Evolutionary conservation across 495 filamentous ascomycete genomes (phyloP).

Genomic region (Tuber calosporum): DNA sequence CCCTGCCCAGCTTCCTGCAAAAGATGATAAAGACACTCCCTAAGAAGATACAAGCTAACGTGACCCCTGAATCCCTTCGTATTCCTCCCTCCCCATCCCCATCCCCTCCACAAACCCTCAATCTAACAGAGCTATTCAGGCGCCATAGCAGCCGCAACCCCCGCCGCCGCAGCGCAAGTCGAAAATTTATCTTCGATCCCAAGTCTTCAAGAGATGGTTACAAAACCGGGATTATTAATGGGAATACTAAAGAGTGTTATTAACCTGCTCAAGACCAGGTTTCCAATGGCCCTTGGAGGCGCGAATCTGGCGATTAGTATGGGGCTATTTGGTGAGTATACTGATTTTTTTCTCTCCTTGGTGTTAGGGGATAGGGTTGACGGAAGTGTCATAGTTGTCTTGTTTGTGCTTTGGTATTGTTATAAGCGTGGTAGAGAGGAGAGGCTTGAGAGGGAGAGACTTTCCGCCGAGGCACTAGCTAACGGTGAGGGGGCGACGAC

Average conservation of each 20-base stretch:
- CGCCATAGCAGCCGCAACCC: constrained; percentile 25
- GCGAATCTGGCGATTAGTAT: constrained; percentile 83
- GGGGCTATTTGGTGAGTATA: constrained; percentile 66
- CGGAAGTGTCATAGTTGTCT: constrained; percentile 53
- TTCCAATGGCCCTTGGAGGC: constrained; percentile 71
- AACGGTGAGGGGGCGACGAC: background rate
- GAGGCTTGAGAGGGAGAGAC: constrained; percentile 61
- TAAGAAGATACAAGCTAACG: constrained; percentile 62
- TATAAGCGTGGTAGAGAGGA: constrained; percentile 85
- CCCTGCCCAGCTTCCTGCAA: constrained; percentile 74
- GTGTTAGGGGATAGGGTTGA: background rate
- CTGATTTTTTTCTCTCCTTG: background rate
- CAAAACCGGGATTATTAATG: constrained; percentile 74
- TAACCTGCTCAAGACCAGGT: constrained; percentile 71
- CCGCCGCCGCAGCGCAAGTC: constrained; percentile 45
- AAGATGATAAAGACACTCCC: constrained; percentile 80
- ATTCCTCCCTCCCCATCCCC: background rate
- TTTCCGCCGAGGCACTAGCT: background rate
- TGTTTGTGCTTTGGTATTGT: constrained; percentile 95
- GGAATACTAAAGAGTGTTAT: constrained; percentile 77
- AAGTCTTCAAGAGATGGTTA: constrained; percentile 69
- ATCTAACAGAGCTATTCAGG: background rate
- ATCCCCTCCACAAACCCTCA: background rate
- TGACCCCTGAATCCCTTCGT: constrained; percentile 68
- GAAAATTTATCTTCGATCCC: constrained; percentile 51